phyloP scores from a whole-genome alignment of 2,329 filamentous ascomycete species.

The Verticillium dahliae region DNA sequence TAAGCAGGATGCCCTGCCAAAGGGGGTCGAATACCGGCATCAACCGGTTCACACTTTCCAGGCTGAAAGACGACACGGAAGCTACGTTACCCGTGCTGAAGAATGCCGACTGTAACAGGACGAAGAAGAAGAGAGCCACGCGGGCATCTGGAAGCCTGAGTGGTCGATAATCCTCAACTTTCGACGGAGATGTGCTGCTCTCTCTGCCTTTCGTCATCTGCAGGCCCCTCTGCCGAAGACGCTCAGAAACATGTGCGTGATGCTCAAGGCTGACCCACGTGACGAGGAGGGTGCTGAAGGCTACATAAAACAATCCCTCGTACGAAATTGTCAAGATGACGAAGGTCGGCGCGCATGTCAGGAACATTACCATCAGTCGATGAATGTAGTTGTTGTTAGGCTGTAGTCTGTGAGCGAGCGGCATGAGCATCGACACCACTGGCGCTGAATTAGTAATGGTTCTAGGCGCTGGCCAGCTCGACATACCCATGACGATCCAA shows the following conservation, averaged over 20 bases:
- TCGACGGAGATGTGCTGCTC: conserved; percentile 9
- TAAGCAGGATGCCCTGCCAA: conserved; percentile 76
- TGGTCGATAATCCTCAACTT: conserved; percentile 44
- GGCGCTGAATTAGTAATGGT: conserved; percentile 2
- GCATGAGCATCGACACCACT: conserved; percentile 71
- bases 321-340: conserved; percentile 96
- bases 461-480: background rate
- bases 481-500: conserved; percentile 69
- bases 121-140: conserved; percentile 90
- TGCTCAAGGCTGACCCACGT: conserved; percentile 93
- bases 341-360: conserved; percentile 88
- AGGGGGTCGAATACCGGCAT: conserved; percentile 93
- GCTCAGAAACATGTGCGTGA: conserved; percentile 37
- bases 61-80: conserved; percentile 84
- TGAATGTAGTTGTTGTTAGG: conserved; percentile 87
- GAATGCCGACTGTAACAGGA: conserved; percentile 89
- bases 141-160: conserved; percentile 79
- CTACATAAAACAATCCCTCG: conserved; percentile 91
- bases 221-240: background rate
- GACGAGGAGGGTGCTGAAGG: conserved; percentile 75
- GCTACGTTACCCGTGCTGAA: conserved; percentile 97
- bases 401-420: conserved; percentile 72
- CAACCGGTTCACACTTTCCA: conserved; percentile 83
- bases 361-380: conserved; percentile 79
- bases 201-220: conserved; percentile 9